These are phyloP conservation scores for Boletus tomentosulus DNA, from an alignment of 768 basidiomycete genomes.

Conservation along the genomic window DNA sequence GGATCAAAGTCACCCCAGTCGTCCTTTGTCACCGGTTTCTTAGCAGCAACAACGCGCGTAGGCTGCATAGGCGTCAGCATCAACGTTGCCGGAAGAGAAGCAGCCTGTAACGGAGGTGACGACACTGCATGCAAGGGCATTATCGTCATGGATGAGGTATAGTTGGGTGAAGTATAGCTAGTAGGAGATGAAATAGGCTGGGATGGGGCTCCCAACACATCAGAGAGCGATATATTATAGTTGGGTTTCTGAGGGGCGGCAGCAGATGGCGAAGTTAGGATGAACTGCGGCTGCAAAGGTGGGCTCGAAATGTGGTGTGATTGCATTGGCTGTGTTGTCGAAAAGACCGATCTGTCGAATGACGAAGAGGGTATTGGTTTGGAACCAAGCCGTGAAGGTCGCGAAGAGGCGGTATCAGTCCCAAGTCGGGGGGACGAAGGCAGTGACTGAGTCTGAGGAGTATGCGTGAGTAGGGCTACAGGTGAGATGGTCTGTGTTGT, in stretches of 20 bases:
- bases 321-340: conserved; percentile 22
- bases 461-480: conserved; percentile 4
- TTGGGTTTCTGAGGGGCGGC: conserved; percentile 43
- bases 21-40: conserved; percentile 54
- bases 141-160: conserved; percentile 15
- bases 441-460: conserved; percentile 32
- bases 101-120: conserved; percentile 29
- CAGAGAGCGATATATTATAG: conserved; percentile 49
- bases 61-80: conserved; percentile 59
- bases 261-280: conserved; percentile 7
- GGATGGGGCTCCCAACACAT: conserved; percentile 22
- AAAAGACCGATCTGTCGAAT: conserved; percentile 30
- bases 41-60: conserved; percentile 35
- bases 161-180: conserved; percentile 12
- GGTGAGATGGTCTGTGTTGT: conserved; percentile 14
- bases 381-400: conserved; percentile 39
- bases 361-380: conserved; percentile 34
- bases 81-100: conserved; percentile 40
- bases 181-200: conserved; percentile 9
- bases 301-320: conserved; percentile 17
- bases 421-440: conserved; percentile 36
- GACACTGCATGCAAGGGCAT: conserved; percentile 24
- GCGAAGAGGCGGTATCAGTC: conserved; percentile 30
- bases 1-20: conserved; percentile 87
- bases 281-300: conserved; percentile 19